Conservation (phyloP, 257 asterid species). For the Penstemon newberryi region DNA sequence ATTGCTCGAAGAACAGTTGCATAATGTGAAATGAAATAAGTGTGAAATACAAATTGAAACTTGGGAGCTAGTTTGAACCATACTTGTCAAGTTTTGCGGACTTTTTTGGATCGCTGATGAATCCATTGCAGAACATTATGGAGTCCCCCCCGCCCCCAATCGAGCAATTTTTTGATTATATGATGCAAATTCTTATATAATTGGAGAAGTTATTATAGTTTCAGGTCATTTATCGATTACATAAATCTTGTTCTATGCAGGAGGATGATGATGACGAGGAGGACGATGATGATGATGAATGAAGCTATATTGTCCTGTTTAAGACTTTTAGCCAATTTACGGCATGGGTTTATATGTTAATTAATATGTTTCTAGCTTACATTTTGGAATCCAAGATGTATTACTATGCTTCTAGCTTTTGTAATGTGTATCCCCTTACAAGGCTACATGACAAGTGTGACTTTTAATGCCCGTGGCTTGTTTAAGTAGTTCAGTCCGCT, state of each 20-base stretch:
- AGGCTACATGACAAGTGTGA: conserved; percentile 27
- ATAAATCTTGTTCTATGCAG: conserved; percentile 24
- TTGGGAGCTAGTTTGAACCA: background rate
- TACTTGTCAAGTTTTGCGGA: no score
- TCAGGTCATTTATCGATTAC: no score
- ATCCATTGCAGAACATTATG: no score
- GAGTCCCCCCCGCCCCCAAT: no score
- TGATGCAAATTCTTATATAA: no score
- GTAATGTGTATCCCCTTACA: conserved; percentile 34
- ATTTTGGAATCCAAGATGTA: conserved; percentile 33
- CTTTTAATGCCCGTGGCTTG: conserved; percentile 21
- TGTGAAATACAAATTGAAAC: background rate
- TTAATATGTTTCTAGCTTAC: conserved; percentile 24
- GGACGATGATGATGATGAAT: conserved; percentile 51
- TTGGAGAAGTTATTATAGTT: no score
- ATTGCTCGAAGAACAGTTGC: no score
- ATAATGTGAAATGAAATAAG: background rate
- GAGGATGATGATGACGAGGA: conserved; percentile 44
- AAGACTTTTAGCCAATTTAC: conserved; percentile 24
- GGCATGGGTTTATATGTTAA: conserved; percentile 37
- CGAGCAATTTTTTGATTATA: no score
- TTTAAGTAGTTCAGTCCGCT: conserved; percentile 5
- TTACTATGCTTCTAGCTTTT: conserved; percentile 30
- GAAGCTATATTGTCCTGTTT: conserved; percentile 22
- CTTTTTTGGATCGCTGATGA: no score